phyloP scores from a whole-genome alignment of 768 basidiomycete species.

The Leucocoprinus sp. region DNA sequence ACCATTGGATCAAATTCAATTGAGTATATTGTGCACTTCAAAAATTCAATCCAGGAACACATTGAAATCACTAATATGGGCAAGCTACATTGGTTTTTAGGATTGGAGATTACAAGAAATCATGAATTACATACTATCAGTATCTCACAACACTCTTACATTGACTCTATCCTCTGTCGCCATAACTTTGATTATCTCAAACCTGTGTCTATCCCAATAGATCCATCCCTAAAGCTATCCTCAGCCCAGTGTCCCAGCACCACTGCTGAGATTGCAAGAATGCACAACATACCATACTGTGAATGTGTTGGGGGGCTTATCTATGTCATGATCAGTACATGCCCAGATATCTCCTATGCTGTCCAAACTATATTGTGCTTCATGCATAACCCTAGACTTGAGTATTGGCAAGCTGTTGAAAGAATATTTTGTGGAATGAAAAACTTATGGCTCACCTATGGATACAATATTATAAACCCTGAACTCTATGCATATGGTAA shows the following conservation, averaged over 20 bases:
- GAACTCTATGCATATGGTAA: conserved; percentile 17
- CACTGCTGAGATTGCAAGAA: conserved; percentile 10
- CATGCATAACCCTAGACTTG: conserved; percentile 20
- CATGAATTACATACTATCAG: too few relatives aligned
- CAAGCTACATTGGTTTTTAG: too few relatives aligned
- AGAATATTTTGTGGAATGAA: conserved; percentile 10
- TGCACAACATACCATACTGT: conserved; percentile 19
- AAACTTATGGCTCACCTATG: conserved; percentile 17
- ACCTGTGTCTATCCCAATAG: conserved; percentile 18
- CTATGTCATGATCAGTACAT: conserved; percentile 14
- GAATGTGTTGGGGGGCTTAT: conserved; percentile 23
- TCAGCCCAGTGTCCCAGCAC: conserved; percentile 13
- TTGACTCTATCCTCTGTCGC: too few relatives aligned
- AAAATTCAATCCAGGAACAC: too few relatives aligned
- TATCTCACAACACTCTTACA: too few relatives aligned
- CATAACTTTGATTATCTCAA: conserved; percentile 11
- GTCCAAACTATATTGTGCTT: conserved; percentile 26
- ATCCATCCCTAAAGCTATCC: conserved; percentile 15
- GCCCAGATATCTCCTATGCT: conserved; percentile 32
- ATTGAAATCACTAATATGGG: too few relatives aligned
- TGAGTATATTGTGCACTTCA: too few relatives aligned
- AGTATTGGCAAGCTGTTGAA: conserved; percentile 32
- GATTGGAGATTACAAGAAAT: too few relatives aligned
- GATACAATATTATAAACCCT: conserved; percentile 21
- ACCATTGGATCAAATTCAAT: too few relatives aligned